Percentiles rank a stretch among this genome's conserved stretches.
Conservation (phyloP, 1,284 basidiomycete genomes). For the Pascua sp. region DNA sequence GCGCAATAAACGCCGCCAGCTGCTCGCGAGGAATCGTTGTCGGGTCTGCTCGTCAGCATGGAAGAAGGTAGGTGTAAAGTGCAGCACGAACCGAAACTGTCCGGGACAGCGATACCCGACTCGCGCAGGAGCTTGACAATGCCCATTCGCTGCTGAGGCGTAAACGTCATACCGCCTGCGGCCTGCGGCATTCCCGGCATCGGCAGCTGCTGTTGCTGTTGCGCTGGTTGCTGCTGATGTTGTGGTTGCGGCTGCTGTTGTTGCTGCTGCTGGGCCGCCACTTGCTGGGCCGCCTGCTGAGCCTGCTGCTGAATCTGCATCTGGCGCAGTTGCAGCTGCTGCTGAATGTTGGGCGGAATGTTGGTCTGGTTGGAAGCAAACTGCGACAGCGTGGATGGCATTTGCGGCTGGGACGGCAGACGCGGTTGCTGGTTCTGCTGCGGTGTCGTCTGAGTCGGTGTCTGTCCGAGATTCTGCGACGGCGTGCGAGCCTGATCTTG, state of each 20-base stretch:
- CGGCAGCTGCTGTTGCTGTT: conserved; percentile 1
- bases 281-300: conserved; percentile 1
- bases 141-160: conserved; percentile 13
- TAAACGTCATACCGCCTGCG: conserved; percentile 5
- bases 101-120: conserved; percentile 13
- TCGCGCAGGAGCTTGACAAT: conserved; percentile 17
- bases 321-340: conserved; percentile 21
- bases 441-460: conserved; percentile 6
- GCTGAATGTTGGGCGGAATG: conserved; percentile 11
- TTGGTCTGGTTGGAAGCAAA: conserved; percentile 20
- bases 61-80: no score
- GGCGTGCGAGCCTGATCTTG: conserved; percentile 5
- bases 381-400: conserved; percentile 17
- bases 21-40: conserved; percentile 17
- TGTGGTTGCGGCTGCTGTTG: neutral
- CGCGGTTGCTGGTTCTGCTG: conserved; percentile 4
- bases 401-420: conserved; percentile 9
- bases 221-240: neutral
- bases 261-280: neutral
- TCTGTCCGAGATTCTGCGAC: conserved; percentile 3
- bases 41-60: conserved; percentile 3
- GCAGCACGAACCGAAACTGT: conserved; percentile 5
- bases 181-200: neutral
- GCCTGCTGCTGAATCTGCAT: conserved; percentile 11
- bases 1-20: conserved; percentile 10